Base-by-base conservation (phyloP, 352 stramenopile species). In the Phytophthora melonis region DNA sequence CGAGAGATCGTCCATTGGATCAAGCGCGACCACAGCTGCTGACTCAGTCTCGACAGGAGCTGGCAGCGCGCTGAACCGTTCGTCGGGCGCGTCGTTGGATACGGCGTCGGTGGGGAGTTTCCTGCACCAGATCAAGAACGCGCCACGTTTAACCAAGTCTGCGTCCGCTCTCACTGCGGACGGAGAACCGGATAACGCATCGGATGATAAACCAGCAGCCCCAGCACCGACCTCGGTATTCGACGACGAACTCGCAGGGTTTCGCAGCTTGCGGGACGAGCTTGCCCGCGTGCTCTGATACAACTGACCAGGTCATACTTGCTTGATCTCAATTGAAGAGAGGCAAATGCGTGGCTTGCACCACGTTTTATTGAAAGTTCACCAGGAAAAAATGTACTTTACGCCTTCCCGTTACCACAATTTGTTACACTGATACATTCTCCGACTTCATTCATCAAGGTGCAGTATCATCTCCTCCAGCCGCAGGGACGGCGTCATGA, bases 71-170 rank as follows among this genome's bases (percentile, higher is more conserved):
- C 32, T 66, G 0, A 75, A 66, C 16, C 68, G 58, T 30, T 78
- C 66, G 5, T 67, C 64, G 2, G 36, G 71, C 4, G 58, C 58
- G 8, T 78, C 78, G 16, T 86, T 84, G 70, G 82, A 92, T 10
- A 89, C 79, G 9, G 87, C 86, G 10, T 89, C 84, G 0, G 87
- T 96, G 30, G 88, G 88, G 3, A 90, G 80, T 60, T 96, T 96
- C 55, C 68, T 96, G 2, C 80, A 95, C 58, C 85, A 95, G 58
- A 68, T 96, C 32, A 95, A 95, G 72, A 80, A 93, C 41, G 89
- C 88, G 7, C 89, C 88, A 23, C 85, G 83, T 3, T 66, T 96
- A 27, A 81, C 14, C 23, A 74, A 30, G 5, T 45, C 11, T 65
- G 49, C 50, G 13, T 59, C 60, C 2, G 55, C 34, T 6, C 52